Evolutionary conservation across 495 filamentous ascomycete genomes (phyloP), one percentile per base, ranked within the genome.

Genomic region (Trypethelium eluteriae): DNA sequence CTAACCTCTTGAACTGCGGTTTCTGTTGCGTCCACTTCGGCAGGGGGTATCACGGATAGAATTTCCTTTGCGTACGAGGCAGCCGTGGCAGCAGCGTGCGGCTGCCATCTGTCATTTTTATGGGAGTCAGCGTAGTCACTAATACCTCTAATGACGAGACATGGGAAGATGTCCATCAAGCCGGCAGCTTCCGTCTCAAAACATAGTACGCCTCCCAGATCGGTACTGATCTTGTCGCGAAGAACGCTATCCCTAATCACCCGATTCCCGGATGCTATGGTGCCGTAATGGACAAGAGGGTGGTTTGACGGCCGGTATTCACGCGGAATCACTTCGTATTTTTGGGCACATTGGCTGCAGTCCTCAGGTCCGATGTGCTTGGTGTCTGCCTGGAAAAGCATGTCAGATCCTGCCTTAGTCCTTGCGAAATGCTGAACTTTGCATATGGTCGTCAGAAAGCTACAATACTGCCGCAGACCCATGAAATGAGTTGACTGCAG

Each of bases 191-290:
- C 72, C 72, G 70, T 74, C 66, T 74, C 71, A 47, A 72, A 70
- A 64, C 72, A 74, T 16, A 74, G 63, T n/a, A 63, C 62, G 39
- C 46, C 64, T 18, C 36, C 47, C 44, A 56, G 25, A 16, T 39
- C 57, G 41, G 66, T 38, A 68, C 68, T 5, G 39, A 72, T 39
- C 9, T 38, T 35, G 62, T 69, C 71, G 62, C 67, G 44, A 35
- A 50, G 38, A 16, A 39, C 9, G 36, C 62, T 73, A 67, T 77
- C 65, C 38, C 71, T 74, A 11, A 79, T 73, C 0, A 79, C 68
- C 14, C 65, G 39, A 16, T 77, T 70, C 1, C 72, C 77, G 9
- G 77, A 79, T 9, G 78, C 79, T 66, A 80, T 77, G 16, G 64
- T 69, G 16, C 78, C 78, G 39, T 73, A 67, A 62, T 80, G 76